Base-by-base conservation (phyloP, 179 eudicot species). In the Spinacia oleracea region DNA sequence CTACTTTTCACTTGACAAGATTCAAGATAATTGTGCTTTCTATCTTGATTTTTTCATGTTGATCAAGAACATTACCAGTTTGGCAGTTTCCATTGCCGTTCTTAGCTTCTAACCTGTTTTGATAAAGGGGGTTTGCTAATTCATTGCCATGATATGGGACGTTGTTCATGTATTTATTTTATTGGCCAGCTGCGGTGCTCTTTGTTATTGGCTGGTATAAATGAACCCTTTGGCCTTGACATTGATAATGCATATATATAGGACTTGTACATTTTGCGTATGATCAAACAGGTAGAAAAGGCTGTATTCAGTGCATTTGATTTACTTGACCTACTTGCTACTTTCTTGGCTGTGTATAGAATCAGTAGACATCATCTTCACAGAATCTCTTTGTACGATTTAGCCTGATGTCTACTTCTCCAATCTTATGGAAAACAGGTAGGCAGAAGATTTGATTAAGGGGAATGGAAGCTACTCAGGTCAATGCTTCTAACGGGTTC, bases 391-490 rank as follows among this genome's bases (percentile, higher is more conserved):
- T 35, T 50, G 42, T 20, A 38, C 10, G 16, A 43, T 7, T 16
- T 43, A 42, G 27, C n/a, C 55, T 74, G 9, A 21, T 55, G n/a
- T 72, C 10, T 29, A 38, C 12, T 74, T 65, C n/a, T 66, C 32
- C 35, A 20, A 16, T 67, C 21, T 64, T 66, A 34, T 27, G 31
- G 45, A 6, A 27, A 42, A 15, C 25, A n/a, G 71, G 63, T 21
- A 45, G 72, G 70, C 29, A 27, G 55, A 53, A 10, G n/a, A 20
- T 40, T 58, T 63, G 42, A 35, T 29, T 9, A 16, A 11, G 27
- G 82, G 60, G 16, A 58, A 81, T 82, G 79, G 82, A 75, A 68
- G 73, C 59, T 40, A 60, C 76, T 73, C 81, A 68, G 48, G 35
- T 60, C 31, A 56, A 55, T 82, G 53, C 35, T 31, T 51, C 72